Evolutionary conservation across 495 filamentous ascomycete genomes (phyloP).

Genomic region (Tuber microsphaerosporum): DNA sequence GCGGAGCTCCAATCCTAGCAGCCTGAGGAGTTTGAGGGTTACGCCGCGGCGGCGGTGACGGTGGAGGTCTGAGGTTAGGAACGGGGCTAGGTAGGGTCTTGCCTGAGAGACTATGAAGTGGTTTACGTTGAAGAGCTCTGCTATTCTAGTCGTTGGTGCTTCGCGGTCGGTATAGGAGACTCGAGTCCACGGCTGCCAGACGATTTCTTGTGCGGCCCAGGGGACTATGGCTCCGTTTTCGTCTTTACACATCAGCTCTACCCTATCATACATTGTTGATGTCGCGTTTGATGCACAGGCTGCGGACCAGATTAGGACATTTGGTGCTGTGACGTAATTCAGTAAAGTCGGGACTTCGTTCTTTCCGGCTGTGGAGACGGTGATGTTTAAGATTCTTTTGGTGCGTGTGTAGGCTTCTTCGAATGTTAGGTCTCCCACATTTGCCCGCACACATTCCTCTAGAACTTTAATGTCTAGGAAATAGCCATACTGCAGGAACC

Average conservation of each 20-base stretch:
- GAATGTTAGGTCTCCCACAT: slow-evolving; percentile 85
- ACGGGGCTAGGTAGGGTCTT: slow-evolving; percentile 74
- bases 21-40: slow-evolving; percentile 57
- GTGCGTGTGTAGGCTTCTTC: slow-evolving; percentile 85
- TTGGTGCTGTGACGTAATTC: slow-evolving; percentile 90
- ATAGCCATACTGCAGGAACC: slow-evolving; percentile 68
- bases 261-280: slow-evolving; percentile 51
- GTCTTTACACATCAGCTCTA: slow-evolving; percentile 63
- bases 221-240: slow-evolving; percentile 68
- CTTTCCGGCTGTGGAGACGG: slow-evolving; percentile 64
- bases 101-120: slow-evolving; percentile 78
- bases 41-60: slow-evolving; percentile 53
- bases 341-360: slow-evolving; percentile 76
- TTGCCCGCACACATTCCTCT: slow-evolving; percentile 75
- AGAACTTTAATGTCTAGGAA: slow-evolving; percentile 75
- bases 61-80: slow-evolving; percentile 72
- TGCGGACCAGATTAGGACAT: slow-evolving; percentile 92
- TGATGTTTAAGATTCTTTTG: slow-evolving; percentile 86
- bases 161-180: slow-evolving; percentile 65
- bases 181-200: slow-evolving; percentile 63
- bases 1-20: slow-evolving; percentile 67
- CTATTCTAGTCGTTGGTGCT: slow-evolving; percentile 72
- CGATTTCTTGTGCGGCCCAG: slow-evolving; percentile 64
- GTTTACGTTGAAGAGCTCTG: slow-evolving; percentile 90
- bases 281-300: slow-evolving; percentile 87